Conservation (phyloP, 2,329 filamentous ascomycete genomes). For the Neurospora sp. region DNA sequence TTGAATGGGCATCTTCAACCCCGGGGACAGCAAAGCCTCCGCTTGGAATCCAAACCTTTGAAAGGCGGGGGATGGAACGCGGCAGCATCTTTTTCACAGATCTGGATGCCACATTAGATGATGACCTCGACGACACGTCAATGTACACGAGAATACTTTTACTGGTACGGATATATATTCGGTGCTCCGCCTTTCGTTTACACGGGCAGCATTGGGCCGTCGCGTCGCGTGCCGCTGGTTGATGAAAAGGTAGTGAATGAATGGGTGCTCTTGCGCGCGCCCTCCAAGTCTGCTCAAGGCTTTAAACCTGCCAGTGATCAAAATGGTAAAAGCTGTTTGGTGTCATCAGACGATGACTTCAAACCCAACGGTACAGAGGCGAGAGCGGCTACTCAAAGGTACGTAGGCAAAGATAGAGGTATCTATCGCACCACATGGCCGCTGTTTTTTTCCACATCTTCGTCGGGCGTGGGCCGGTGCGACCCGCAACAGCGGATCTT, state of each 20-base stretch:
- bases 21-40: constrained; percentile 52
- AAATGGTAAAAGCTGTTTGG: background rate
- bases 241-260: background rate
- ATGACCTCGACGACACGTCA: background rate
- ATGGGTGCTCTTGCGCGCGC: background rate
- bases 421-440: background rate
- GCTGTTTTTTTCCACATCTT: background rate
- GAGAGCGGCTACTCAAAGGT: background rate
- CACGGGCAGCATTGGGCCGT: background rate
- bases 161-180: background rate
- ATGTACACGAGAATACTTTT: background rate
- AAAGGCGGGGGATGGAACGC: constrained; percentile 38
- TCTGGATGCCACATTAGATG: background rate
- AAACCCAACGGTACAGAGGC: background rate
- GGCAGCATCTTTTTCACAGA: constrained; percentile 7
- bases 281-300: background rate
- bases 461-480: background rate
- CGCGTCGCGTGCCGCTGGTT: background rate
- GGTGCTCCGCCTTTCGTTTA: background rate
- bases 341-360: background rate
- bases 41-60: constrained; percentile 70
- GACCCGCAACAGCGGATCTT: background rate
- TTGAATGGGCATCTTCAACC: constrained; percentile 55
- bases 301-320: background rate
- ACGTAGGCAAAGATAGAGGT: background rate